A percentile compares a stretch with the other conserved stretches of the same genome.
Evolutionary conservation across 2,329 filamentous ascomycete genomes (phyloP).

Genomic region (Colletotrichum kahawae): DNA sequence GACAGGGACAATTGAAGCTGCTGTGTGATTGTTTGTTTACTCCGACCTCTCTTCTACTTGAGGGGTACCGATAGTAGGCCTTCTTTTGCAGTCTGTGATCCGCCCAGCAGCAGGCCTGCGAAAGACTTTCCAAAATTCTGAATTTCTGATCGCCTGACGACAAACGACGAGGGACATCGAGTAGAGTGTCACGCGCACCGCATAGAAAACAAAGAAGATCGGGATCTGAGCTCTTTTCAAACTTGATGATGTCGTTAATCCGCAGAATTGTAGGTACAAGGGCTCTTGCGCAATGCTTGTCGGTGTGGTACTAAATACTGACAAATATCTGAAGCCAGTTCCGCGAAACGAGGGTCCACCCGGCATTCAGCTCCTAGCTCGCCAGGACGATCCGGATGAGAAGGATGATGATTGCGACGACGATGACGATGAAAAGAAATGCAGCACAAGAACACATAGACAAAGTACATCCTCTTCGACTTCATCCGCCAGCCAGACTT

Average conservation of each 20-base stretch:
- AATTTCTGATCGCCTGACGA: not conserved
- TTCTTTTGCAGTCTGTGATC: not conserved
- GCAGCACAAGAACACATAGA: not conserved
- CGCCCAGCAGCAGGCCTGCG: not conserved
- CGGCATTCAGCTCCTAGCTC: not conserved
- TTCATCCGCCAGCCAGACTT: not conserved
- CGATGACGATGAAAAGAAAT: not conserved
- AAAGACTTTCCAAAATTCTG: not conserved
- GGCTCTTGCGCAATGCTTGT: not conserved
- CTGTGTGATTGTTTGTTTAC: not conserved
- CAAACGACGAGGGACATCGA: not conserved
- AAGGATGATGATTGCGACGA: not conserved
- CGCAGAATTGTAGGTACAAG: not conserved
- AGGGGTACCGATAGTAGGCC: fast-evolving
- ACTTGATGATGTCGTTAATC: not conserved
- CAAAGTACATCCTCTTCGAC: not conserved
- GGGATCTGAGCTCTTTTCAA: not conserved
- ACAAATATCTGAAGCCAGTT: not conserved
- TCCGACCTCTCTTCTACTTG: not conserved
- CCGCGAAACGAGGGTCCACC: not conserved
- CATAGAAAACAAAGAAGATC: not conserved
- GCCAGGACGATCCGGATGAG: not conserved
- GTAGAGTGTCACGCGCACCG: not conserved
- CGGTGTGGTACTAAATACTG: not conserved
- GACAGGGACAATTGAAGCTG: not conserved